Conservation (phyloP, 169 alveolate genomes). For the Cryptosporidium parvum region DNA sequence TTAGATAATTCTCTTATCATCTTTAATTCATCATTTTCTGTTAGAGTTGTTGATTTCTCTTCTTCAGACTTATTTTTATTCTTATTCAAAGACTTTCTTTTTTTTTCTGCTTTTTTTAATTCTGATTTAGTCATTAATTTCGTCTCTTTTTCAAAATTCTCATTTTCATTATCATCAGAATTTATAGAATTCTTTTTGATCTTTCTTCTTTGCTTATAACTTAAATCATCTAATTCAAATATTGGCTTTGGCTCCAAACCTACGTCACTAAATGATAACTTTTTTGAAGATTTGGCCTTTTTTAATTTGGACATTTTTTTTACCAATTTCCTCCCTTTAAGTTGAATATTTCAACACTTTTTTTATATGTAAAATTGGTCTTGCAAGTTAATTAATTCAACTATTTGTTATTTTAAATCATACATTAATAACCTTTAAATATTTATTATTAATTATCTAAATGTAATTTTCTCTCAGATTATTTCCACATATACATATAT, state of each 20-base stretch:
- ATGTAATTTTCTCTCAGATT: neutral
- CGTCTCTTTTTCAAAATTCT: neutral
- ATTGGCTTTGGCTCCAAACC: constrained; percentile 40
- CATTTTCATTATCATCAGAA: neutral
- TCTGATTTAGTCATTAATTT: constrained; percentile 8
- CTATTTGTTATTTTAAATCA: neutral
- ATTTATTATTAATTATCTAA: neutral
- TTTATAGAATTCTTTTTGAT: neutral
- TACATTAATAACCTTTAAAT: neutral
- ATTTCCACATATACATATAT: neutral
- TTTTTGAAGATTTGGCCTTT: constrained; percentile 23
- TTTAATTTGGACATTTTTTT: constrained; percentile 18
- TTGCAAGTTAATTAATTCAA: neutral
- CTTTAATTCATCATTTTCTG: neutral
- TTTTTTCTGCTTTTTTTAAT: neutral
- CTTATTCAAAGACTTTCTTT: constrained; percentile 10
- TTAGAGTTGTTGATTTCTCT: neutral
- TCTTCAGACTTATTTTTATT: constrained; percentile 10
- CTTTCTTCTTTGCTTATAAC: constrained; percentile 31
- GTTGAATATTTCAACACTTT: neutral
- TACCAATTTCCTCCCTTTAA: neutral
- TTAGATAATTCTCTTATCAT: neutral
- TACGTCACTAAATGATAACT: constrained; percentile 43
- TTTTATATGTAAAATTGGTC: neutral
- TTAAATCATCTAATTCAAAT: constrained; percentile 40